Base-by-base conservation (phyloP, 2,329 filamentous ascomycete species). In the Talaromyces sp. region DNA sequence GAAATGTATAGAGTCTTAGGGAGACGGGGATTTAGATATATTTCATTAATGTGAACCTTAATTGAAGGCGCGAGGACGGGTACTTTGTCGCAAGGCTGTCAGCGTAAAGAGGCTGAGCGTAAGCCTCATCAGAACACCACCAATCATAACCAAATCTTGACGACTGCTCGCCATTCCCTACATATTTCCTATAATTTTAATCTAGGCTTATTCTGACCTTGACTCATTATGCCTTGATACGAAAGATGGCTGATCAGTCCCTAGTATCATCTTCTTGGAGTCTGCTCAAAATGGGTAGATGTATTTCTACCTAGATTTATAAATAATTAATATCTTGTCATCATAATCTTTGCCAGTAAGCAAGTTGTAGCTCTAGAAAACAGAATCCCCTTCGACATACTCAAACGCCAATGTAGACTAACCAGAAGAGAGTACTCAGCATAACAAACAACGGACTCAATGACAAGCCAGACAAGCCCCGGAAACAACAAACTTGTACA, bases 321-420 rank as follows among this genome's bases (percentile, higher is more conserved):
- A 56, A 39, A 13, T 39, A 11, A 56, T 56, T 56, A 56, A 56
- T 56, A 56, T 56, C 37, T 22, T 22, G 19, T 56, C 52, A 56
- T 61, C 58, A 61, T 61, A 10, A 27, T 47, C 37, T 47, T 43
- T 19, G 25, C 31, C 35, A 7, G n/a, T 11, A 56, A 37, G 31
- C 52, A 39, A 39, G 31, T 37, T 56, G 33, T 39, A 56, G 50
- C 35, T 49, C 62, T 63, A 57, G 39, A 63, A 11, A 35, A 58
- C 9, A 11, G 37, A 3, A 37, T 27, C 52, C 52, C 17, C 27
- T 35, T 25, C 17, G 39, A 37, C 19, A 62, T 43, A 63, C 33
- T 58, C 50, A 62, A 59, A 66, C 60, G 64, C 64, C 58, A 47
- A 43, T 59, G 58, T 57, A 58, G 62, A 59, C 52, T 33, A 56